Conservation (phyloP, 192 early-diverging fungal species). For the Coemansia sp. region DNA sequence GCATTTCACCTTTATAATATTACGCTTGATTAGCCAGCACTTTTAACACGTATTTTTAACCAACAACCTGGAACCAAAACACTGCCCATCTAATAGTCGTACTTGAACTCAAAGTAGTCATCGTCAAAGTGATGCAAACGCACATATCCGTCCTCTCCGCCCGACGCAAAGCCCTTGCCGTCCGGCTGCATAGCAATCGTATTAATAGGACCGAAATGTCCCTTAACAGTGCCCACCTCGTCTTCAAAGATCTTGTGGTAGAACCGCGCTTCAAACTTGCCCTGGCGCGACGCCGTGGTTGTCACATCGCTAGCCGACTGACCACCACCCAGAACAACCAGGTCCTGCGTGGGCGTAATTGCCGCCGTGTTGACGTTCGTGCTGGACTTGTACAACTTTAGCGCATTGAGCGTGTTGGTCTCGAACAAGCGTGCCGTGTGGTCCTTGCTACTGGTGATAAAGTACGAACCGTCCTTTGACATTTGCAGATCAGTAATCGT, state of each 20-base stretch:
- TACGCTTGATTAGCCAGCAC: too few relatives aligned
- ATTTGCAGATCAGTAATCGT: conserved; percentile 93
- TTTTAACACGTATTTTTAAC: too few relatives aligned
- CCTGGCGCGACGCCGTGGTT: conserved; percentile 80
- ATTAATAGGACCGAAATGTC: conserved; percentile 99
- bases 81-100: conserved; percentile 36
- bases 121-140: conserved; percentile 94
- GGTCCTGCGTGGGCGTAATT: conserved; percentile 84
- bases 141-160: conserved; percentile 98
- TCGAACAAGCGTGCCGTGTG: conserved; percentile 87
- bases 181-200: conserved; percentile 96
- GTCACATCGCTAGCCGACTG: conserved; percentile 99
- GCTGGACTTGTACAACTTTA: conserved; percentile 85
- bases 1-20: too few relatives aligned
- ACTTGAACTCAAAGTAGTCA: conserved; percentile 94
- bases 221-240: conserved; percentile 95
- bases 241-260: conserved; percentile 96
- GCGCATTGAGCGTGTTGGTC: conserved; percentile 73
- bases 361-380: conserved; percentile 91
- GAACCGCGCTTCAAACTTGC: conserved; percentile 97
- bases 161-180: conserved; percentile 89
- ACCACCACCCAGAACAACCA: conserved; percentile 92
- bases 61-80: too few relatives aligned
- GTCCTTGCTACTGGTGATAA: conserved; percentile 96
- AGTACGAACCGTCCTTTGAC: conserved; percentile 82